These are phyloP conservation scores for Thinopyrum obtusiflorum DNA, from an alignment of 202 grass and related monocot species.

Conservation along the genomic window DNA sequence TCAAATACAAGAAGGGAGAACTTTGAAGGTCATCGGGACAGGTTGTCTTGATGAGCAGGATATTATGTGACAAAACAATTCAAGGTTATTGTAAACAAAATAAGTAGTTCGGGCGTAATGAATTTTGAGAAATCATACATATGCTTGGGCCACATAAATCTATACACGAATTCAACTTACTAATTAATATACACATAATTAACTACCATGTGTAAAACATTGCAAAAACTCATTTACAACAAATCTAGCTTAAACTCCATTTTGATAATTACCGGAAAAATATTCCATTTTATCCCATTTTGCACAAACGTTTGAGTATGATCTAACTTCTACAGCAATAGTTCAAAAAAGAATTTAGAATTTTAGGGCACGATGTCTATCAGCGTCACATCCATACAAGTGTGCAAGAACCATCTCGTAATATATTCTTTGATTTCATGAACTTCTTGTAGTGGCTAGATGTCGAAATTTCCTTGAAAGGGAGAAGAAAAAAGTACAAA, in stretches of 20 bases:
- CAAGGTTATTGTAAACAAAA: not conserved
- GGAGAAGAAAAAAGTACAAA: slow-evolving; percentile 9
- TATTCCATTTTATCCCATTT: not conserved
- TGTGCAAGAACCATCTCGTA: slow-evolving; percentile 19
- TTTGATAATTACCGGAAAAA: not conserved
- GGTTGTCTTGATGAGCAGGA: not conserved
- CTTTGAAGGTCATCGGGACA: not conserved
- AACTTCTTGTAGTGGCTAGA: not conserved
- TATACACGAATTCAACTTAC: not conserved
- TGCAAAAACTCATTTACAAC: not conserved
- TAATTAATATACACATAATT: not conserved
- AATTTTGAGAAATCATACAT: not conserved
- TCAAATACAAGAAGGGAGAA: not conserved
- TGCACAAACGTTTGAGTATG: not conserved
- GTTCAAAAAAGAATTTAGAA: not conserved
- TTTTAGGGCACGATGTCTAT: not conserved
- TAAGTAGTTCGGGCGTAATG: not conserved
- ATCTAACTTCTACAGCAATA: not conserved
- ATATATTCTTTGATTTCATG: slow-evolving; percentile 18
- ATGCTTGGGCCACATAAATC: not conserved
- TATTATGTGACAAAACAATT: not conserved
- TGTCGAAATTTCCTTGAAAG: slow-evolving; percentile 41
- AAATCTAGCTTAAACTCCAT: not conserved
- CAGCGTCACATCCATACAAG: not conserved
- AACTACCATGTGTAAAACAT: not conserved